A percentile compares a stretch with the other conserved stretches of the same genome.
These are phyloP conservation scores for Tetraselmis striata DNA, from an alignment of 139 green algal species.

Conservation along the genomic window DNA sequence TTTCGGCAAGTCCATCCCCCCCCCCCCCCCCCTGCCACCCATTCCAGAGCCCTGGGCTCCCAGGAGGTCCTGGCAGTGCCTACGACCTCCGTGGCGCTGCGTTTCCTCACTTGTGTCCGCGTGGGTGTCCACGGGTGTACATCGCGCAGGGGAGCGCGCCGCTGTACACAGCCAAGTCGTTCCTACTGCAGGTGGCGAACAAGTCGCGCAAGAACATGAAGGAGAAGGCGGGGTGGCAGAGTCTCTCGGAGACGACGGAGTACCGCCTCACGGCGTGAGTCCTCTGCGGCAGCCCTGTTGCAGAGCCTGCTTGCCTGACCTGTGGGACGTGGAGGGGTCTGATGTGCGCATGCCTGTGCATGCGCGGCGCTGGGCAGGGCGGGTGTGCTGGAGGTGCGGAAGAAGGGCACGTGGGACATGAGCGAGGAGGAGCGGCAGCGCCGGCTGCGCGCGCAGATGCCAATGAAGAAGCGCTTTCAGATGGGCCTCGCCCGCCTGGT, in stretches of 20 bases:
- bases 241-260: background rate
- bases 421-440: background rate
- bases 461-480: background rate
- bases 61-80: too few relatives aligned
- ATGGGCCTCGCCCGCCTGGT: background rate
- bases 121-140: too few relatives aligned
- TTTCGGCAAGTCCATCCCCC: too few relatives aligned
- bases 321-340: too few relatives aligned
- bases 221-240: background rate
- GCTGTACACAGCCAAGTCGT: background rate
- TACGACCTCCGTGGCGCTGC: too few relatives aligned
- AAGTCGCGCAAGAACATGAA: background rate
- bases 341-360: too few relatives aligned
- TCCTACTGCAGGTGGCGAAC: background rate
- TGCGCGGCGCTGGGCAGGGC: too few relatives aligned
- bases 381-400: background rate
- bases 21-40: too few relatives aligned
- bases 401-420: background rate
- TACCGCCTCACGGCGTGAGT: background rate
- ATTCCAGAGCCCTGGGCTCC: too few relatives aligned
- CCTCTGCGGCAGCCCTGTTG: too few relatives aligned
- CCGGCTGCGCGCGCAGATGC: background rate
- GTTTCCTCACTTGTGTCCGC: too few relatives aligned
- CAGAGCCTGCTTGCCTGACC: too few relatives aligned
- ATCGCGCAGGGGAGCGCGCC: background rate